A percentile compares a stretch with the other conserved stretches of the same genome.
Evolutionary conservation across 2,329 filamentous ascomycete genomes (phyloP).

Genomic region (Epichloe sp.): DNA sequence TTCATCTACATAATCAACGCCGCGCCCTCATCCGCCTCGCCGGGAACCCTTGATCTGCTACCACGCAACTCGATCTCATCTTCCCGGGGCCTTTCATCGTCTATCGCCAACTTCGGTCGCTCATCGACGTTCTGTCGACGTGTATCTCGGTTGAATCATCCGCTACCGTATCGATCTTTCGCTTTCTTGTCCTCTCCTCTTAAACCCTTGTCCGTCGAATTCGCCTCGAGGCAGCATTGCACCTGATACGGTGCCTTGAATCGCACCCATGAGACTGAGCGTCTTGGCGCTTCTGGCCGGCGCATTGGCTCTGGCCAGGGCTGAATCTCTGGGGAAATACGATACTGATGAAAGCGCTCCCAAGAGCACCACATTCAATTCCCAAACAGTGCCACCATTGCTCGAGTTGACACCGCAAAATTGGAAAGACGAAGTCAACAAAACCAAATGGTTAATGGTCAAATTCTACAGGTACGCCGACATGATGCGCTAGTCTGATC

Average conservation of each 20-base stretch:
- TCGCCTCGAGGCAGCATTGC: neutral
- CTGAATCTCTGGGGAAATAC: conserved; percentile 21
- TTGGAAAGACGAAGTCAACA: conserved; percentile 42
- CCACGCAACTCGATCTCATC: neutral
- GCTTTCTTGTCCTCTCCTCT: neutral
- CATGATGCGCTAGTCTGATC: neutral
- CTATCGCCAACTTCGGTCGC: neutral
- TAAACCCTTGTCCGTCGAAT: neutral
- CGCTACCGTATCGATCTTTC: neutral
- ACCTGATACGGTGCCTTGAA: conserved; percentile 1
- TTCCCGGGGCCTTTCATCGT: neutral
- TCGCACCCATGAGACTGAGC: conserved; percentile 20
- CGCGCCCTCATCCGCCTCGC: neutral
- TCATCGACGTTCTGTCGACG: neutral
- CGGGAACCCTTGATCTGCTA: neutral
- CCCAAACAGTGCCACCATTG: conserved; percentile 51
- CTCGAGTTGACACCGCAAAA: conserved; percentile 44
- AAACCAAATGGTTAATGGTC: conserved; percentile 38
- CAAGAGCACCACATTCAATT: conserved; percentile 49
- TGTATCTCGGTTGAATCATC: neutral
- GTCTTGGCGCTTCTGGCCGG: conserved; percentile 33
- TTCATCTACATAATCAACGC: neutral
- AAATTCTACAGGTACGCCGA: conserved; percentile 53
- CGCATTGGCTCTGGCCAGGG: conserved; percentile 19
- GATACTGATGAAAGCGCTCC: conserved; percentile 17